These are phyloP conservation scores for Suhomyces sp. DNA, from an alignment of 805 yeast genomes.

Conservation along the genomic window DNA sequence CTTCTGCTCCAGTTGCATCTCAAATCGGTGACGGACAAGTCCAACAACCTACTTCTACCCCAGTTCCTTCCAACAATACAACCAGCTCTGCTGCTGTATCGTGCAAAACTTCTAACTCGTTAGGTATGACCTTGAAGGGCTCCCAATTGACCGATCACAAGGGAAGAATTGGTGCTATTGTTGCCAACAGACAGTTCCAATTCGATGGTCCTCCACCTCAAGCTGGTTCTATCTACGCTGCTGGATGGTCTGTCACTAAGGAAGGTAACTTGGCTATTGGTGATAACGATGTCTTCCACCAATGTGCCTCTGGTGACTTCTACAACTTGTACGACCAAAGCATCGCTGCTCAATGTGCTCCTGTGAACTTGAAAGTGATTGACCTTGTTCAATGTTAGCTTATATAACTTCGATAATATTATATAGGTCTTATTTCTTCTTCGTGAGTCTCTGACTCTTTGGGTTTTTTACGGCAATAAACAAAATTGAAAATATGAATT, in stretches of 20 bases:
- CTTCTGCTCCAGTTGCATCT: constrained; percentile 17
- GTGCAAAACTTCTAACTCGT: constrained; percentile 31
- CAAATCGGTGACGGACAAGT: constrained; percentile 34
- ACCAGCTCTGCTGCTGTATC: constrained; percentile 8
- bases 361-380: constrained; percentile 59
- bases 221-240: constrained; percentile 39
- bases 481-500: neutral
- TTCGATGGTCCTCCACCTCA: constrained; percentile 82
- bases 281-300: constrained; percentile 58
- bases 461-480: neutral
- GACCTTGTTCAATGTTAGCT: constrained; percentile 54
- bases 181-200: constrained; percentile 79
- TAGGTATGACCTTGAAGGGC: constrained; percentile 54
- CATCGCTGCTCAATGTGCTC: constrained; percentile 50
- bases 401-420: neutral
- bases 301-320: constrained; percentile 73
- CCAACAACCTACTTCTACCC: constrained; percentile 18
- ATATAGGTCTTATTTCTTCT: constrained; percentile 2
- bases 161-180: constrained; percentile 76
- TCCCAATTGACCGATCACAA: constrained; percentile 53
- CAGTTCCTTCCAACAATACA: constrained; percentile 2
- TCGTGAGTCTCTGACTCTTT: neutral
- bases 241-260: constrained; percentile 33
- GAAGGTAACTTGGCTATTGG: constrained; percentile 65
- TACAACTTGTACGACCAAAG: constrained; percentile 72